Base-by-base conservation (phyloP, 805 yeast species). In the Cyberlindnera euphorbiae region DNA sequence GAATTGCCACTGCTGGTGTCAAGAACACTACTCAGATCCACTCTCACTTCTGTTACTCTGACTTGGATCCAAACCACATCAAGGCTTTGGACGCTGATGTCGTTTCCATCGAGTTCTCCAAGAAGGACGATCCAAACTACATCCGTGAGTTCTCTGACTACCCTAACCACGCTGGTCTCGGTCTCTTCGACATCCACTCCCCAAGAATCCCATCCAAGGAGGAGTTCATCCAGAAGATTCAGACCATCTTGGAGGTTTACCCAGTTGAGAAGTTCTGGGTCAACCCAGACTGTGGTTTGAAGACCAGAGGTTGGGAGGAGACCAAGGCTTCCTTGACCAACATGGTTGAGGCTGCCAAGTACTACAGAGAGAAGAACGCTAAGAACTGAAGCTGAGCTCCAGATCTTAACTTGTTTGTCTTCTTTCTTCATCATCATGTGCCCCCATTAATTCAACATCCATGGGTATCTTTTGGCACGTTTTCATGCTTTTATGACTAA, bases 1-100 rank as follows among this genome's bases (percentile, higher is more conserved):
- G 97, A 79, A 90, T 93, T 58, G 96, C 98, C 61, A 93, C 97
- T 53, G 89, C 97, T 50, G 97, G 96, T 74, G 98, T 93, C 53
- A 76, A 76, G 61, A 82, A 93, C 77, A 66, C 77, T 52, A 93
- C 98, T 57, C 98, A 93, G 76, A 88, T 93, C 69, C 98, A 93
- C 82, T 90, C 97, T 47, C 98, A 93, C 75, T 93, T 93, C 95
- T 93, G 98, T 77, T 93, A 93, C 89, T 93, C 98, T 46, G 98
- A 93, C 71, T 80, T 93, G 70, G 97, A 93, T 77, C 97, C 97
- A 64, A 85, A 85, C 80, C 97, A 90, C 73, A 93, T 93, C 79
- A 90, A 93, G 81, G 97, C 97, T 54, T 78, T 93, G 64, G 98
- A 93, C 69, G 98, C 98, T 57, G 98, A 93, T 71, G 98, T 93